A percentile compares a stretch with the other conserved stretches of the same genome.
phyloP scores from a whole-genome alignment of 768 basidiomycete genomes.

The Suillus tomentosus region DNA sequence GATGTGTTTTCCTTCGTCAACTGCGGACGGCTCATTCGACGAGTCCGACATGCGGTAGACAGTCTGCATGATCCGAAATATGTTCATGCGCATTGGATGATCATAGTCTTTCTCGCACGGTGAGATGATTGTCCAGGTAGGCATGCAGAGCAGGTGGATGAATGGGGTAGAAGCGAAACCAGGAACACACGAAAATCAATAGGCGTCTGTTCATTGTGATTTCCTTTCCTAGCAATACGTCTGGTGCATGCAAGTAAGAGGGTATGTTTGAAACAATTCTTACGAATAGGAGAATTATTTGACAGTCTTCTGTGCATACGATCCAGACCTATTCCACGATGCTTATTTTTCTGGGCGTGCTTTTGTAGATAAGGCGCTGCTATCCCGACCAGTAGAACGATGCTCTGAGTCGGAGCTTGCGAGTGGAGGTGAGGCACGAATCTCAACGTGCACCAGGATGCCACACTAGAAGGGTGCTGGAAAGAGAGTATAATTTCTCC shows the following conservation, averaged over 20 bases:
- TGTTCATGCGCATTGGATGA: slow-evolving; percentile 5
- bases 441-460: not conserved
- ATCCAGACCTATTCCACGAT: not conserved
- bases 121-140: slow-evolving; percentile 1
- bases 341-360: not conserved
- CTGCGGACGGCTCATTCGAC: not conserved
- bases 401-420: not conserved
- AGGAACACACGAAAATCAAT: not conserved
- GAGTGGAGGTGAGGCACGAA: not conserved
- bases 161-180: not conserved
- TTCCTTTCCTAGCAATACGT: slow-evolving; percentile 2
- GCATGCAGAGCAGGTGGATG: not conserved
- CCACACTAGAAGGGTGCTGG: not conserved
- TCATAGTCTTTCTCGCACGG: not conserved
- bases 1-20: not conserved
- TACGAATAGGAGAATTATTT: not conserved
- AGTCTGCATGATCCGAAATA: not conserved
- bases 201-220: not conserved
- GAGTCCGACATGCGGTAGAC: not conserved
- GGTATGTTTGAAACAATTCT: not conserved
- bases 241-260: not conserved
- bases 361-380: not conserved
- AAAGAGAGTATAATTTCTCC: not conserved
- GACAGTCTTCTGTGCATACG: not conserved
- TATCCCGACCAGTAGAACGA: not conserved